Evolutionary conservation across 179 eudicot genomes (phyloP).

Genomic region (Silene noctiflora): DNA sequence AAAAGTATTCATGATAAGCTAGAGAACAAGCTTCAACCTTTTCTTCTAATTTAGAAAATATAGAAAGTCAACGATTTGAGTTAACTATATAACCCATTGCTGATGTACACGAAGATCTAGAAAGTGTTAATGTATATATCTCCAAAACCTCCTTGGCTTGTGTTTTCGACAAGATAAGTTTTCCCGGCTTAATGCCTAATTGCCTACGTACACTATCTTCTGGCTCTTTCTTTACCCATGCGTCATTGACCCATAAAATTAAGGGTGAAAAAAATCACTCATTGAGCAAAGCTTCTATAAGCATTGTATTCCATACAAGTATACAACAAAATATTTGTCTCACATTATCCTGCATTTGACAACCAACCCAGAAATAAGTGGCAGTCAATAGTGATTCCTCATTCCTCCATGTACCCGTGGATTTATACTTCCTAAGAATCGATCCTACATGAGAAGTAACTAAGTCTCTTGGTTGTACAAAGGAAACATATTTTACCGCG

Average conservation of each 20-base stretch:
- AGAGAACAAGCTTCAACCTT: not conserved
- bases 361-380: not conserved
- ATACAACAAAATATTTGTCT: not conserved
- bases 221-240: not conserved
- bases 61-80: slow-evolving; percentile 3
- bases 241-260: not conserved
- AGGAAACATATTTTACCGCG: not conserved
- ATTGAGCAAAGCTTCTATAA: not conserved
- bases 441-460: not conserved
- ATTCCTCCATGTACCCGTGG: slow-evolving; percentile 2
- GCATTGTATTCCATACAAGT: not conserved
- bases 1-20: not conserved
- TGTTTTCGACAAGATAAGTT: slow-evolving; percentile 4
- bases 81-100: slow-evolving; percentile 1
- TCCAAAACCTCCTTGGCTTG: not conserved
- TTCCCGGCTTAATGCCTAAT: not conserved
- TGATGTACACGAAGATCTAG: too few relatives aligned
- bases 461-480: not conserved
- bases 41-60: not conserved
- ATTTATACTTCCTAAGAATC: not conserved
- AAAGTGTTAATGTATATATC: not conserved
- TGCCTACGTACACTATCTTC: not conserved
- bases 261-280: not conserved
- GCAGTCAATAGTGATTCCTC: not conserved
- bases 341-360: not conserved